Evolutionary conservation across 202 grass and related monocot species (phyloP), one percentile per base, ranked within the genome.

Genomic region (Alloteropsis angusta): DNA sequence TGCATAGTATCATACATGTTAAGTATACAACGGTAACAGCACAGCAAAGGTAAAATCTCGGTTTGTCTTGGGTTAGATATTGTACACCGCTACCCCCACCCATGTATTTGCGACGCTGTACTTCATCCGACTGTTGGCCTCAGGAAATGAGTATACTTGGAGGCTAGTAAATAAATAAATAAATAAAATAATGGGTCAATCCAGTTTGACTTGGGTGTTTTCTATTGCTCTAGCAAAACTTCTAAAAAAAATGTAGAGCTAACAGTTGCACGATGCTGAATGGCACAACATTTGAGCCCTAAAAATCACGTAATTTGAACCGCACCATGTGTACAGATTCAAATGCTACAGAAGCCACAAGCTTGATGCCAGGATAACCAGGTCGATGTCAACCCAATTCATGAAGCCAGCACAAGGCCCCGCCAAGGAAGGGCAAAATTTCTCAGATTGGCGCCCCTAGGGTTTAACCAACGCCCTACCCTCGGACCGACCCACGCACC

Each of bases 381-480:
- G 11, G 21, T 41, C 39, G 8, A 1, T 7, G 17, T 13, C 19
- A 37, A 23, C 54, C 59, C 41, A 13, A 72, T 63, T 49, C 68
- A 37, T 30, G 21, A 63, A 11, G 83, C 71, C 32, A 17, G 5
- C 28, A 30, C 9, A 7, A 70, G 17, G 15, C 14, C 28, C 57
- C 14, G 7, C 23, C 1, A 9, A 43, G 28, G 63, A 69, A 19
- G 11, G 21, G 18, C 15, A 1, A 37, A 68, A n/a, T 57, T 57
- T 15, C 23, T 26, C 30, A 21, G 47, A 21, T 22, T 11, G 25
- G 1, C 7, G 15, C 4, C 8, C 7, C 42, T 58, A 88, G 81
- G 77, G 82, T 88, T 85, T 71, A 65, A 18, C 44, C 6, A 30
- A 25, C 45, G 13, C 46, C 70, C 55, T 19, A 34, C 50, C 5